Evolutionary conservation across 2,329 filamentous ascomycete species (phyloP), one percentile per base, ranked within the genome.

Genomic region (Cercospora citrullina): DNA sequence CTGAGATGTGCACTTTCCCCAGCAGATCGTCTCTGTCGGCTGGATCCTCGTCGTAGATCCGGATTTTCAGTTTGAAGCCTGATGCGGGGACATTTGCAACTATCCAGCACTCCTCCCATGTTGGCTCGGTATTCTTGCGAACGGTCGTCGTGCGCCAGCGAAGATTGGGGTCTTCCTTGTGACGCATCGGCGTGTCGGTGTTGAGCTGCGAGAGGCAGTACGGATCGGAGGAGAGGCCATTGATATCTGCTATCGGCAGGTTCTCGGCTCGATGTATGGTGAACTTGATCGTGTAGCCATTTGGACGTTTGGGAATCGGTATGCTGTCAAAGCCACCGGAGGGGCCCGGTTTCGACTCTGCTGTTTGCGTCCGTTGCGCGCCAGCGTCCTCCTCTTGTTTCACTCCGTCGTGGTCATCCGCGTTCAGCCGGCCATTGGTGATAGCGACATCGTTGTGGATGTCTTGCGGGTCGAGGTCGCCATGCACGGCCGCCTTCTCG

Each of bases 11-110:
- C 3, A 92, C 92, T 75, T 95, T 96, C 10, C 94, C 94, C 21
- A 98, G 85, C 28, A 92, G 86, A 80, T 98, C 94, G 76, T 98
- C 91, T 72, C 91, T 88, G 77, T 97, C 92, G 1, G 90, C 87
- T 36, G 89, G 88, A 79, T 98, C 94, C 78, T 98, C 94, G 75
- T 98, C 94, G 80, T 94, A 96, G 18, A 98, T 81, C 63, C 92
- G 87, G 69, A 92, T 93, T 78, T 97, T 97, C 73, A 98, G 85
- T 66, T 85, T 86, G 81, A 97, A 96, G 4, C 94, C 94, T 0
- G 86, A 87, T 0, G 89, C 83, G 0, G 94, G 94, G 1, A 97
- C 86, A 73, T 97, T 96, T 69, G 92, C 92, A 26, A 98, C 90
- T 23, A 93, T 85, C 94, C 94, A 98, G 68, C 92, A 87, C 42